Evolutionary conservation across 2,329 filamentous ascomycete genomes (phyloP).

Genomic region (Diaporthe humulicola): DNA sequence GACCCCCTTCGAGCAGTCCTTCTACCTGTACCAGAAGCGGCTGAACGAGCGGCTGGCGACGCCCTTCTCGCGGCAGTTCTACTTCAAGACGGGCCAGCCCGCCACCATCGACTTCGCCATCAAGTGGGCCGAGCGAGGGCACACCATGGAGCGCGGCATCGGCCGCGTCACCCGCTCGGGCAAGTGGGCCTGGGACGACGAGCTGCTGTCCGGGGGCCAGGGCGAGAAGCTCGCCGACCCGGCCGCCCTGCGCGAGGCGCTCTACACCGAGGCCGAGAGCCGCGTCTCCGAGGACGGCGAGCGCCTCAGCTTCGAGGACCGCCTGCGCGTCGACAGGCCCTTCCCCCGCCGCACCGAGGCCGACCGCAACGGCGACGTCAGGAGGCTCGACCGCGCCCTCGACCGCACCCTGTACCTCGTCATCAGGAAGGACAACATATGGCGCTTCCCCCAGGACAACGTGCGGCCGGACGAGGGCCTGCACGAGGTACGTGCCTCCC

Average conservation of each 20-base stretch:
- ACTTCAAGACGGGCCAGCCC: constrained; percentile 92
- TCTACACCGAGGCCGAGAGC: constrained; percentile 82
- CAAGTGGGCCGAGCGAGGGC: constrained; percentile 80
- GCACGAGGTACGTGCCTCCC: constrained; percentile 76
- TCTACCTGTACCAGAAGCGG: constrained; percentile 96
- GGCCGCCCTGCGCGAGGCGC: constrained; percentile 73
- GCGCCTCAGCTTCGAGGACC: constrained; percentile 68
- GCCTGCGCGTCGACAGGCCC: constrained; percentile 78
- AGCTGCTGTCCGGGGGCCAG: constrained; percentile 83
- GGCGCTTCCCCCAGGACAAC: constrained; percentile 84
- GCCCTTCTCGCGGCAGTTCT: constrained; percentile 91
- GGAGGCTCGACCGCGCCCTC: constrained; percentile 83
- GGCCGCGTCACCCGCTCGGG: constrained; percentile 80
- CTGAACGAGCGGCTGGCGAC: constrained; percentile 92
- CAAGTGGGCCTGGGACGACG: constrained; percentile 88
- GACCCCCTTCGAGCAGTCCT: constrained; percentile 90
- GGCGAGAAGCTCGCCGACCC: constrained; percentile 77
- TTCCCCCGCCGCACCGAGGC: constrained; percentile 81
- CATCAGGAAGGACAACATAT: constrained; percentile 80
- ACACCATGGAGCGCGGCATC: constrained; percentile 85
- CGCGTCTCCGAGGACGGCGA: constrained; percentile 72
- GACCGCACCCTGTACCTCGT: constrained; percentile 89
- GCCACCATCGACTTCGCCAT: constrained; percentile 90
- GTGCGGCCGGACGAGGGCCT: constrained; percentile 81
- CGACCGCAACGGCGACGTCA: constrained; percentile 79